These are phyloP conservation scores for Ogataea henricii DNA, from an alignment of 805 yeast species.

Conservation along the genomic window DNA sequence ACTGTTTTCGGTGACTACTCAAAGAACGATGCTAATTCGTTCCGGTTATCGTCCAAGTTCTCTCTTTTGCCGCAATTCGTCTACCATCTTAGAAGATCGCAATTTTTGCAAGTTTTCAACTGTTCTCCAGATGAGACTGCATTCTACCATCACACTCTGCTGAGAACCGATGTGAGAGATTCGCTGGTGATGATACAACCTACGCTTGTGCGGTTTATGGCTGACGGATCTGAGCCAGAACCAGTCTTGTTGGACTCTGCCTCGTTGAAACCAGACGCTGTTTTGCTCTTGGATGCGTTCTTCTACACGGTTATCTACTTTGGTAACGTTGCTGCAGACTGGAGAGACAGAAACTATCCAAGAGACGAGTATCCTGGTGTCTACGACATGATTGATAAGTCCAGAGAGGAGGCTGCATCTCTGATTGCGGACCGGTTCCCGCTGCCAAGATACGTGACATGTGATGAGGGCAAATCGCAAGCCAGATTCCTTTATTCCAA, in stretches of 20 bases:
- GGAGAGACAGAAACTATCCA: constrained; percentile 96
- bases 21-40: constrained; percentile 79
- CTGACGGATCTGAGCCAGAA: constrained; percentile 78
- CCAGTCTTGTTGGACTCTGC: constrained; percentile 93
- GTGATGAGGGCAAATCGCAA: constrained; percentile 98
- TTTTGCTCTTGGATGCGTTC: constrained; percentile 88
- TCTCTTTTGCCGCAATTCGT: constrained; percentile 93
- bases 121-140: constrained; percentile 99
- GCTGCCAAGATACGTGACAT: constrained; percentile 93
- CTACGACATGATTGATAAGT: constrained; percentile 82
- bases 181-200: constrained; percentile 98
- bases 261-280: constrained; percentile 85
- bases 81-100: constrained; percentile 94
- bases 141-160: constrained; percentile 88
- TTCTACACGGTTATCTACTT: constrained; percentile 95
- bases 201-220: constrained; percentile 80
- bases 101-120: constrained; percentile 92
- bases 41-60: constrained; percentile 81
- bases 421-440: constrained; percentile 94
- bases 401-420: constrained; percentile 90
- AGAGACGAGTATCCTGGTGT: constrained; percentile 89
- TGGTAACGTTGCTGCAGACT: constrained; percentile 91
- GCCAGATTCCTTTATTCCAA: constrained; percentile 95
- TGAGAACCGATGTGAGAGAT: constrained; percentile 89
- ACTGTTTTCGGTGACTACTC: constrained; percentile 92